phyloP scores from a whole-genome alignment of 1,139 yeast species.

The Yamadazyma epiphylla region DNA sequence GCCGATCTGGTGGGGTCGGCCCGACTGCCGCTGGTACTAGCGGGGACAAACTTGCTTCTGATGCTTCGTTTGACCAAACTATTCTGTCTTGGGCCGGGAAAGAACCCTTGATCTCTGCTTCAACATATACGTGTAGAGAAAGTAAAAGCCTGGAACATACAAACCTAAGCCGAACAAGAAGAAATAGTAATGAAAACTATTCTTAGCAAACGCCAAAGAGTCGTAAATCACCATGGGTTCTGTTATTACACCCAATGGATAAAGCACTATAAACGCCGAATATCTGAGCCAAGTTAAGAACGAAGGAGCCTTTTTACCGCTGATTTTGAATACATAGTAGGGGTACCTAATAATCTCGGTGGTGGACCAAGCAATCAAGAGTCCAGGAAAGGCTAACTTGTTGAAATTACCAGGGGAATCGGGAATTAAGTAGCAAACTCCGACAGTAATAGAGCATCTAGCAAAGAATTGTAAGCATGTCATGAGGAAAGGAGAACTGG shows the following conservation, averaged over 20 bases:
- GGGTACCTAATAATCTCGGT: constrained; percentile 32
- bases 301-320: constrained; percentile 14
- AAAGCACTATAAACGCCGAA: constrained; percentile 28
- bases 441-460: constrained; percentile 27
- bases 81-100: neutral
- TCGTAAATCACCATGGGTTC: constrained; percentile 29
- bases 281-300: constrained; percentile 29
- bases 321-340: constrained; percentile 21
- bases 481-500: constrained; percentile 26
- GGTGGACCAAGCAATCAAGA: constrained; percentile 31
- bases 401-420: constrained; percentile 29
- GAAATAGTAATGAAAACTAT: constrained; percentile 18
- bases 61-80: neutral
- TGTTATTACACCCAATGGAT: constrained; percentile 31
- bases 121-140: constrained; percentile 31
- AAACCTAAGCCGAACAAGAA: constrained; percentile 23
- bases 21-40: no score
- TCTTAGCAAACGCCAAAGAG: constrained; percentile 13
- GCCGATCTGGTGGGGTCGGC: neutral
- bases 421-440: constrained; percentile 29
- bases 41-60: neutral
- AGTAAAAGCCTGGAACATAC: constrained; percentile 32
- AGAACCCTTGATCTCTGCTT: constrained; percentile 23
- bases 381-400: constrained; percentile 19
- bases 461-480: constrained; percentile 32